Percentiles rank a stretch among this genome's conserved stretches.
phyloP scores from a whole-genome alignment of 768 basidiomycete species.

The Mycena rebaudengoi region DNA sequence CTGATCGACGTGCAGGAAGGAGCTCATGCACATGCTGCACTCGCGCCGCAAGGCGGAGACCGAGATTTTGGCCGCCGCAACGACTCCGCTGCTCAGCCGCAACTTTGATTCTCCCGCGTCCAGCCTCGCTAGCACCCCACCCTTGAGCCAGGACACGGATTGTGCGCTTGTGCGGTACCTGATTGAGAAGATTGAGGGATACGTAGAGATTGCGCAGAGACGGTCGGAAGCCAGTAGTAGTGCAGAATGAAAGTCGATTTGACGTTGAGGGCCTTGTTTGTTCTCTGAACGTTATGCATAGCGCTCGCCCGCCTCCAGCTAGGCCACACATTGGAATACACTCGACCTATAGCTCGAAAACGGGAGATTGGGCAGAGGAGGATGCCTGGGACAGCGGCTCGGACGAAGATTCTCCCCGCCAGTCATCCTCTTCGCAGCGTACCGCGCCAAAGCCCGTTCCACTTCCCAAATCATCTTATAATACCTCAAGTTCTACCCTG shows the following conservation, averaged over 20 bases:
- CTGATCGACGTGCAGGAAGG: constrained; percentile 60
- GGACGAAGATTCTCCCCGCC: constrained; percentile 55
- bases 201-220: constrained; percentile 13
- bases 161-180: constrained; percentile 35
- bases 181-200: constrained; percentile 32
- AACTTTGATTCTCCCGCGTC: too few species aligned
- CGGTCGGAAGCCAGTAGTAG: neutral
- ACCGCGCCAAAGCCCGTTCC: constrained; percentile 62
- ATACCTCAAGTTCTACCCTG: constrained; percentile 72
- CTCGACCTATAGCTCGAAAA: constrained; percentile 41
- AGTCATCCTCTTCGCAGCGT: constrained; percentile 63
- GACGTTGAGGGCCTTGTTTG: too few species aligned
- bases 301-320: constrained; percentile 73
- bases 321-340: constrained; percentile 77
- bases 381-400: constrained; percentile 89
- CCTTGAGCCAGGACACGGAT: constrained; percentile 19
- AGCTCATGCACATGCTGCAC: constrained; percentile 83
- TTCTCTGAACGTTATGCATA: too few species aligned
- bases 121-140: constrained; percentile 9
- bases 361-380: constrained; percentile 86
- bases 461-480: constrained; percentile 39
- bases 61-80: constrained; percentile 60
- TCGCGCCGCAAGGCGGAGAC: constrained; percentile 93
- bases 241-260: too few species aligned
- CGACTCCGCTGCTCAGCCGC: too few species aligned